phyloP scores from a whole-genome alignment of 2,329 filamentous ascomycete genomes.

The Aspergillus sp. region DNA sequence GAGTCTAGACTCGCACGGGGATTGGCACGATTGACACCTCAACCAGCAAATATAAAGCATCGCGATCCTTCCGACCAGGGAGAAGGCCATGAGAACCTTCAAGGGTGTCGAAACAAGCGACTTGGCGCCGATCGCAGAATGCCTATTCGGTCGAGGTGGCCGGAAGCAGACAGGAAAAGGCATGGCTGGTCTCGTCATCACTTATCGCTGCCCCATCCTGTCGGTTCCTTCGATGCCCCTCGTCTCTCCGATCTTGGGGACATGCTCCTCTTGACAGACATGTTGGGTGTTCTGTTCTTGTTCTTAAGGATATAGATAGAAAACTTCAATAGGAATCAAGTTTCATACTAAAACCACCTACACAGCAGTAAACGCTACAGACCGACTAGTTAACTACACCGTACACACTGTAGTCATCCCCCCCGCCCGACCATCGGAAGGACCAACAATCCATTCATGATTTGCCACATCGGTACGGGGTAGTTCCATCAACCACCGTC shows the following conservation, averaged over 20 bases:
- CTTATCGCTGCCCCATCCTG: neutral
- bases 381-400: too few species aligned
- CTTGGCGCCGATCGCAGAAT: neutral
- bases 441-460: slow-evolving; percentile 7
- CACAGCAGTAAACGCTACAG: too few species aligned
- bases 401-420: too few species aligned
- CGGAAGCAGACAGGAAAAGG: neutral
- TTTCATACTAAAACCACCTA: too few species aligned
- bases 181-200: neutral
- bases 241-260: too few species aligned
- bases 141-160: neutral
- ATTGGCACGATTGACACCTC: neutral
- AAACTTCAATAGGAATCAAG: too few species aligned
- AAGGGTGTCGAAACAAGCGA: neutral
- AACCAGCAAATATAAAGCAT: neutral
- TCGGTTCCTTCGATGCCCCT: too few species aligned
- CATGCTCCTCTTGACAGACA: too few species aligned
- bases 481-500: neutral
- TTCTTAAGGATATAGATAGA: too few species aligned
- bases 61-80: neutral
- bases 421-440: neutral
- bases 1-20: neutral
- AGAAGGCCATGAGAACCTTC: neutral
- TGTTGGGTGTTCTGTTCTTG: too few species aligned
- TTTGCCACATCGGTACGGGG: slow-evolving; percentile 10